Percentiles rank a stretch among this genome's conserved stretches.
These are phyloP conservation scores for Phenoliferia sp. DNA, from an alignment of 1,284 basidiomycete genomes.

Conservation along the genomic window DNA sequence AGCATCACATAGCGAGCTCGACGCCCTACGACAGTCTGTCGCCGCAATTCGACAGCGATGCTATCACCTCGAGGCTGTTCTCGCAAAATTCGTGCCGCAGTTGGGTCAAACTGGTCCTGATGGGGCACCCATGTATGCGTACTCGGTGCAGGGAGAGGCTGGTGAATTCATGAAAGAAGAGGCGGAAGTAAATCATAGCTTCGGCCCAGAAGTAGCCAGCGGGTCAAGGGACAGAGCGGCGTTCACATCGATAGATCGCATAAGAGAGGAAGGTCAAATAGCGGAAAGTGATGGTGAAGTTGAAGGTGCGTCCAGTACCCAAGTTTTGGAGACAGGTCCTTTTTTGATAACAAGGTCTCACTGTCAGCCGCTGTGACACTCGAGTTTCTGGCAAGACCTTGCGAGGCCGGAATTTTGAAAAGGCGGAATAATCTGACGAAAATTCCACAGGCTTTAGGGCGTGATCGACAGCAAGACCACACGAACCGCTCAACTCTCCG, in stretches of 20 bases:
- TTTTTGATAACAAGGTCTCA: background rate
- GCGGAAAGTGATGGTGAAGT: constrained; percentile 22
- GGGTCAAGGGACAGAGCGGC: background rate
- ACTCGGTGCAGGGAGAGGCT: background rate
- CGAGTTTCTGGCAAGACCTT: constrained; percentile 25
- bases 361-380: constrained; percentile 22
- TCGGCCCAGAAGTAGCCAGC: background rate
- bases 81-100: constrained; percentile 18
- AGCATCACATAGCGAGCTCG: constrained; percentile 16
- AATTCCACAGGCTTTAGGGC: constrained; percentile 21
- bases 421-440: too few species aligned
- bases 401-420: too few species aligned
- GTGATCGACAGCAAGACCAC: constrained; percentile 28
- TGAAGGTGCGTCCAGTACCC: background rate
- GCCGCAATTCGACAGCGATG: constrained; percentile 15
- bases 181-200: background rate
- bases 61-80: constrained; percentile 23
- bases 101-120: background rate
- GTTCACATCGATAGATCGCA: background rate
- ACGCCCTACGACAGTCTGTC: constrained; percentile 16
- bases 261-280: background rate
- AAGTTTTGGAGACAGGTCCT: background rate
- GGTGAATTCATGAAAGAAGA: background rate
- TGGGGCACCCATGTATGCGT: constrained; percentile 11
- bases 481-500: constrained; percentile 19